Evolutionary conservation across 2,329 filamentous ascomycete species (phyloP), one percentile per base, ranked within the genome.

Genomic region (Phialocephala subalpina): DNA sequence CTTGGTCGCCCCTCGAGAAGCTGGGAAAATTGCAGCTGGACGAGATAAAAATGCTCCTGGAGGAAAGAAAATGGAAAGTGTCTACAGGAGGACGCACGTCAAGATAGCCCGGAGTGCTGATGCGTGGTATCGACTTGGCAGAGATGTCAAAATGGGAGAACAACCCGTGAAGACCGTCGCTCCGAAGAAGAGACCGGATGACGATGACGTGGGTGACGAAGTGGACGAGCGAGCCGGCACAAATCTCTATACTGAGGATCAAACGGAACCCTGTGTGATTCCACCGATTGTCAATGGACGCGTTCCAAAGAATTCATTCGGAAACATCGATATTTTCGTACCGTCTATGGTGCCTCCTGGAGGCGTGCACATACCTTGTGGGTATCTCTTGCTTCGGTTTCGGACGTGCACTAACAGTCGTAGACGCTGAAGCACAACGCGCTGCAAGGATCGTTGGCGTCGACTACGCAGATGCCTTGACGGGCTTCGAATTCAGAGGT

Each of bases 271-370:
- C 0, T 98, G 97, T 77, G 79, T 86, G 14, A 87, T 95, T 0
- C 91, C 93, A 0, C 90, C 93, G 0, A 90, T 98, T 1, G 82
- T 92, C 3, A 80, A 89, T 60, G 94, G 94, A 0, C 82, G 84
- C 14, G 86, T 98, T 1, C 95, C 96, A 0, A 95, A 93, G 79
- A 99, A 99, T 76, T 90, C 91, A 20, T 99, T 93, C 77, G 94
- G 94, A 12, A 99, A 99, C 75, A 90, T 98, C 66, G 96, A 98
- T 74, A 86, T 97, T 45, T 98, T 95, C 76, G 94, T 97, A 12
- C 90, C 93, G 0, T 93, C 89, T 68, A 98, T 99, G 96, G 84
- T 98, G 0, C 96, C 96, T 0, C 79, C 81, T 47, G 95, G 96
- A 0, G 94, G 92, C 1, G 85, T 88, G 1, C 93, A 98, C 77